phyloP scores from a whole-genome alignment of 2,329 filamentous ascomycete species.

The Cladophialophora carrionii region DNA sequence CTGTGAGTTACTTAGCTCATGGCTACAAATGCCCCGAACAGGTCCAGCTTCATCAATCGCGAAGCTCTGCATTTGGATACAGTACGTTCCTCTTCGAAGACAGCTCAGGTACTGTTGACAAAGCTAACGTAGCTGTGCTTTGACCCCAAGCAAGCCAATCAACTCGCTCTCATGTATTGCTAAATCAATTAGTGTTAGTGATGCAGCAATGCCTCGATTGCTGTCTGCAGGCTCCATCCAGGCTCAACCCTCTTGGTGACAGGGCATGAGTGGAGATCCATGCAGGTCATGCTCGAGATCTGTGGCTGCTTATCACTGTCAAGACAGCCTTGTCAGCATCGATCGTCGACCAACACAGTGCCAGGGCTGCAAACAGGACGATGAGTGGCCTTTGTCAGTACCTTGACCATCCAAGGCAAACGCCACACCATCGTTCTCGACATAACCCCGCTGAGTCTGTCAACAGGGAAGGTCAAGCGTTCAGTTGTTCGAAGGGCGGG shows the following conservation, averaged over 20 bases:
- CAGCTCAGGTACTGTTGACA: neutral
- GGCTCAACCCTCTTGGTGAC: neutral
- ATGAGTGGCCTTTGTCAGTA: neutral
- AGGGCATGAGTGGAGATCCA: constrained; percentile 9
- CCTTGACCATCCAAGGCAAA: neutral
- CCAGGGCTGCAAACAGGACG: neutral
- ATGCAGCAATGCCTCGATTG: neutral
- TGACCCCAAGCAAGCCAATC: neutral
- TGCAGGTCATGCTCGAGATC: constrained; percentile 14
- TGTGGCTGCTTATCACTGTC: neutral
- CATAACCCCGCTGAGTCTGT: neutral
- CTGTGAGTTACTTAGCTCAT: neutral
- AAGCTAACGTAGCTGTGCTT: neutral
- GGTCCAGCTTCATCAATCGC: neutral
- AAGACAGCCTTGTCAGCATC: constrained; percentile 11
- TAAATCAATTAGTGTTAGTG: constrained; percentile 11
- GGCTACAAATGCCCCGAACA: neutral
- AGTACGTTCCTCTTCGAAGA: neutral
- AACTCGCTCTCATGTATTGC: neutral
- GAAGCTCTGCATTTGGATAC: neutral
- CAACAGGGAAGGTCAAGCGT: neutral
- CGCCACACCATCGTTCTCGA: neutral
- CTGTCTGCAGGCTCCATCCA: neutral
- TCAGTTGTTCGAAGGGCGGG: neutral
- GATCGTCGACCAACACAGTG: neutral